A percentile compares a stretch with the other conserved stretches of the same genome.
Evolutionary conservation across 2,329 filamentous ascomycete species (phyloP).

Genomic region (Diaporthe aspalathi): DNA sequence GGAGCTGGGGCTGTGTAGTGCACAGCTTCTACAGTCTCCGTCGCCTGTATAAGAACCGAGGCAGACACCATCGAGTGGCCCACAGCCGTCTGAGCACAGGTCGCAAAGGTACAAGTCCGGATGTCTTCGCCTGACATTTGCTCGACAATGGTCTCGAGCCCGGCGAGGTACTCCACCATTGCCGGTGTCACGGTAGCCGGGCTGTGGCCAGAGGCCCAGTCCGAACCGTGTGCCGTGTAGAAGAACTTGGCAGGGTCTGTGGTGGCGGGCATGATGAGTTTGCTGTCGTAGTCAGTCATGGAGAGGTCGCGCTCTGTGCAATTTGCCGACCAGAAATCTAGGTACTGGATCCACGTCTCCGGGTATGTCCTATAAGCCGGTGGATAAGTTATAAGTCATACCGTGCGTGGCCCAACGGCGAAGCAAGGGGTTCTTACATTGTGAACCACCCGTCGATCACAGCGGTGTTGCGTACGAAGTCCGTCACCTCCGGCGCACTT

Average conservation of each 20-base stretch:
- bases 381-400: neutral
- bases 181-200: conserved; percentile 21
- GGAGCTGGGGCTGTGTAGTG: conserved; percentile 21
- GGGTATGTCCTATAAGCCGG: conserved; percentile 11
- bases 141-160: conserved; percentile 12
- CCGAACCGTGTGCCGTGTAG: conserved; percentile 3
- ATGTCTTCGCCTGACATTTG: conserved; percentile 20
- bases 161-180: conserved; percentile 9
- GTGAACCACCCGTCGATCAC: conserved; percentile 26
- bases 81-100: conserved; percentile 20
- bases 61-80: conserved; percentile 17
- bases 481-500: conserved; percentile 2
- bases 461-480: conserved; percentile 10
- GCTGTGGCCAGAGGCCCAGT: conserved; percentile 4
- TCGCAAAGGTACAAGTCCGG: conserved; percentile 12
- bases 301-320: conserved; percentile 21
- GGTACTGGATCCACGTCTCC: conserved; percentile 10
- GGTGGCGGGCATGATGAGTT: neutral
- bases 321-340: conserved; percentile 26
- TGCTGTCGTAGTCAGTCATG: conserved; percentile 11
- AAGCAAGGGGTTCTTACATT: neutral
- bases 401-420: no score
- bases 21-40: conserved; percentile 10
- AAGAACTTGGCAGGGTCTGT: conserved; percentile 27
- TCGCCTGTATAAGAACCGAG: neutral